phyloP scores from a whole-genome alignment of 2,329 filamentous ascomycete genomes.

The Colletotrichum brevisporum region DNA sequence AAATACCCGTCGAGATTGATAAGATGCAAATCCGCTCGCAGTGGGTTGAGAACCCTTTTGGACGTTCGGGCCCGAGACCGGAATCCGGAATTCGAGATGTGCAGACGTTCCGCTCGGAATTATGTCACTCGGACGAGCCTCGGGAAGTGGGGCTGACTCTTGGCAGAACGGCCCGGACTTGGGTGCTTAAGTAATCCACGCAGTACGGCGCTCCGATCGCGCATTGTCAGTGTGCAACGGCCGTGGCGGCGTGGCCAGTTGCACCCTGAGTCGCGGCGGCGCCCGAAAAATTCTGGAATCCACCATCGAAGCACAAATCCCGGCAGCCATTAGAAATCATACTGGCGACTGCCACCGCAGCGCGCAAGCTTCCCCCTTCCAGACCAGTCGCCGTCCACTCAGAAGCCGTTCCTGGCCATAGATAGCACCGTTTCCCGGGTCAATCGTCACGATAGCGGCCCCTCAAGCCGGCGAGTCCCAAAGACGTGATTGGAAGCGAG shows the following conservation, averaged over 20 bases:
- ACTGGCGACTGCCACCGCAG: background rate
- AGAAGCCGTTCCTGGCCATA: slow-evolving; percentile 16
- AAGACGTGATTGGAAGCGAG: slow-evolving; percentile 29
- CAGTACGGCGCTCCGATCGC: slow-evolving; percentile 21
- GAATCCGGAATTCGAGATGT: slow-evolving; percentile 17
- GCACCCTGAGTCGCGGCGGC: slow-evolving; percentile 32
- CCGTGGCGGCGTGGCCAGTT: background rate
- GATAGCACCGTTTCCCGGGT: background rate
- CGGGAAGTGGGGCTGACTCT: slow-evolving; percentile 27
- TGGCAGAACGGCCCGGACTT: slow-evolving; percentile 7
- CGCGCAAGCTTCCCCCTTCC: slow-evolving; percentile 7
- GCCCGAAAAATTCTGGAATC: slow-evolving; percentile 37
- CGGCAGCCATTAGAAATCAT: slow-evolving; percentile 37
- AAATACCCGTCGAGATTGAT: slow-evolving; percentile 12
- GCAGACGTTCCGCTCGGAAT: slow-evolving; percentile 31
- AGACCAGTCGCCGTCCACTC: slow-evolving; percentile 27
- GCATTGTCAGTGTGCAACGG: slow-evolving; percentile 7
- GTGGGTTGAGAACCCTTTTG: slow-evolving; percentile 26
- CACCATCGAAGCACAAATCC: slow-evolving; percentile 34
- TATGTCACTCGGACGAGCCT: slow-evolving; percentile 34
- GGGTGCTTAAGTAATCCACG: slow-evolving; percentile 33
- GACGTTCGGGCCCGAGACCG: slow-evolving; percentile 26
- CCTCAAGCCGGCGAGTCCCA: background rate
- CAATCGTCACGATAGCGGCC: slow-evolving; percentile 29
- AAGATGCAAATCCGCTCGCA: slow-evolving; percentile 2